Conservation (phyloP, 1,284 basidiomycete species). For the Phellopilus nigrolimitatus region DNA sequence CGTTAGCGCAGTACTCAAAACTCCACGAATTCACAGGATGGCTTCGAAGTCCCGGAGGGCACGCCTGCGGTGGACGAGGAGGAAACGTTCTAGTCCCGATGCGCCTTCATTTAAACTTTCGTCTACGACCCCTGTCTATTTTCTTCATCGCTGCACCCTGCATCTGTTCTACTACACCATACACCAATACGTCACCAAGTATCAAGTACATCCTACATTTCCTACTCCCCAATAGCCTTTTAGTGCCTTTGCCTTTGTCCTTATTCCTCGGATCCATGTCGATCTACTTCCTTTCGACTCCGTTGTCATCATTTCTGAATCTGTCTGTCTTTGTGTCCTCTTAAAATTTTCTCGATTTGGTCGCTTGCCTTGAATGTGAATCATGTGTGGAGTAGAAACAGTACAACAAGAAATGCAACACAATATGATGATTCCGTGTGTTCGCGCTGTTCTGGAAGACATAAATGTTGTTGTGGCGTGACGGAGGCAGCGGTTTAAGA, state of each 20-base stretch:
- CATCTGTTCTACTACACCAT: background rate
- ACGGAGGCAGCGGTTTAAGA: too few species aligned
- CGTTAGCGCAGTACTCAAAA: conserved; percentile 17
- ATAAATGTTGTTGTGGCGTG: too few species aligned
- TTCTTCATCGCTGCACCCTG: background rate
- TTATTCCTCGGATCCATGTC: too few species aligned
- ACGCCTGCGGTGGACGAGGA: conserved; percentile 46
- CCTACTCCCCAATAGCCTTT: background rate
- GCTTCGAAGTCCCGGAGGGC: conserved; percentile 68
- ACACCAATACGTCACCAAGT: too few species aligned
- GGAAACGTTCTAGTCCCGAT: conserved; percentile 45
- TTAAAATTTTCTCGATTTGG: background rate
- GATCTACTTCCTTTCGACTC: too few species aligned
- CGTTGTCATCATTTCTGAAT: background rate
- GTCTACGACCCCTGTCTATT: too few species aligned
- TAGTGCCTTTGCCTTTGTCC: background rate
- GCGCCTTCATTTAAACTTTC: conserved; percentile 4
- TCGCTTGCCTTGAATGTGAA: background rate
- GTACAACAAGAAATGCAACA: background rate
- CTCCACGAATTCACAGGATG: conserved; percentile 36
- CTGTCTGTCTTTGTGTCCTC: background rate
- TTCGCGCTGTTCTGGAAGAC: too few species aligned
- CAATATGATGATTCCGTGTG: too few species aligned
- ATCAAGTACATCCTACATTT: too few species aligned
- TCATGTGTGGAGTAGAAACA: background rate